A percentile compares a stretch with the other conserved stretches of the same genome.
These are phyloP conservation scores for Citrullus amarus DNA, from an alignment of 306 rosid species.

Conservation along the genomic window DNA sequence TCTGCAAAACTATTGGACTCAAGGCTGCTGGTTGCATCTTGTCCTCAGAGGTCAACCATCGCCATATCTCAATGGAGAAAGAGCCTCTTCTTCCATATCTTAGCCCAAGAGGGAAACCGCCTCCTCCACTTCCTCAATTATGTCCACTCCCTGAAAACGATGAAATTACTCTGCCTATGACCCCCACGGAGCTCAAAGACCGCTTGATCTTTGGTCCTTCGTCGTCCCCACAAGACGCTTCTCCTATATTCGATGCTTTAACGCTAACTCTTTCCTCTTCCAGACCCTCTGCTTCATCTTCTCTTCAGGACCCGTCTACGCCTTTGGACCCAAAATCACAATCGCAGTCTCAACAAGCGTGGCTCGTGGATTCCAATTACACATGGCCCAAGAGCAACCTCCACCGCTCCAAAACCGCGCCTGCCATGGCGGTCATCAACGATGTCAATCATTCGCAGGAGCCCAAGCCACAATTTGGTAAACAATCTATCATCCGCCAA, in stretches of 20 bases:
- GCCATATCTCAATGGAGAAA: constrained; percentile 41
- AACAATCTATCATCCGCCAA: constrained; percentile 51
- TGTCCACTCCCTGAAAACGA: constrained; percentile 52
- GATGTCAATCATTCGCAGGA: constrained; percentile 23
- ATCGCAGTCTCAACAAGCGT: constrained; percentile 17
- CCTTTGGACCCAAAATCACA: constrained; percentile 21
- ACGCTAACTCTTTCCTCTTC: constrained; percentile 39
- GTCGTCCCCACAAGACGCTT: constrained; percentile 31
- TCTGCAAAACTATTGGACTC: not conserved
- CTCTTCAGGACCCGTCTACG: constrained; percentile 13
- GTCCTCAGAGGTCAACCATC: not conserved
- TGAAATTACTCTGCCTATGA: constrained; percentile 41
- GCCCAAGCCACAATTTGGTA: constrained; percentile 36
- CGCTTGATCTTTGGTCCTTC: constrained; percentile 69
- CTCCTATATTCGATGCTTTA: constrained; percentile 54
- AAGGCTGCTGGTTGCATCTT: not conserved
- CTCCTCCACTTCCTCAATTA: constrained; percentile 13
- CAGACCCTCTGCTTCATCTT: constrained; percentile 32
- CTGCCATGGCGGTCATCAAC: constrained; percentile 71
- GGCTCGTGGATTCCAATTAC: constrained; percentile 62
- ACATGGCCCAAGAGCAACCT: constrained; percentile 41
- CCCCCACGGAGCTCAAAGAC: constrained; percentile 63
- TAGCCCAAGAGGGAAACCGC: constrained; percentile 36
- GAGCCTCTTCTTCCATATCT: constrained; percentile 66
- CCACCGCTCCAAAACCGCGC: constrained; percentile 88